Evolutionary conservation across 2,329 filamentous ascomycete species (phyloP).

Genomic region (Alternaria solani): DNA sequence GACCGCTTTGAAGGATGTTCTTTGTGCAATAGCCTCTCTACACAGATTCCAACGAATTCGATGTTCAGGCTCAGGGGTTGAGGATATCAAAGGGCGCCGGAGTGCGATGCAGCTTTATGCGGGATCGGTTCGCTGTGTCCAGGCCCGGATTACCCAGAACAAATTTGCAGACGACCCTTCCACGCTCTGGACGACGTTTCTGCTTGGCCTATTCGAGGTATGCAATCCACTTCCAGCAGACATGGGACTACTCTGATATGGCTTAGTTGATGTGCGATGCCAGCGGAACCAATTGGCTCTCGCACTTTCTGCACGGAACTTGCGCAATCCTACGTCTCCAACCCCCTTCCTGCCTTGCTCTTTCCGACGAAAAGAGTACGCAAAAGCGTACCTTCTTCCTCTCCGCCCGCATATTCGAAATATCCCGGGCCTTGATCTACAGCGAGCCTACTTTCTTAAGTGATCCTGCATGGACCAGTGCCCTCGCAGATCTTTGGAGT

Average conservation of each 20-base stretch:
- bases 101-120: conserved; percentile 27
- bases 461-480: conserved; percentile 26
- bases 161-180: conserved; percentile 25
- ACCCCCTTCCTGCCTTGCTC: conserved; percentile 19
- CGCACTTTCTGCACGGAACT: conserved; percentile 40
- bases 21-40: conserved; percentile 27
- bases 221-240: neutral
- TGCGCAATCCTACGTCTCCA: conserved; percentile 36
- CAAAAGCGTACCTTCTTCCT: conserved; percentile 36
- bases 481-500: conserved; percentile 28
- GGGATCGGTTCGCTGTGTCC: conserved; percentile 25
- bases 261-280: conserved; percentile 39
- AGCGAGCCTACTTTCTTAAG: conserved; percentile 34
- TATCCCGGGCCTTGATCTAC: conserved; percentile 37
- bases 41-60: conserved; percentile 14
- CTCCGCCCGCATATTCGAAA: conserved; percentile 38
- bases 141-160: conserved; percentile 19
- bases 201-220: conserved; percentile 40
- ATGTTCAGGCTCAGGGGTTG: conserved; percentile 5
- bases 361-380: neutral
- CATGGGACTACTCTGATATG: neutral
- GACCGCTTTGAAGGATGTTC: conserved; percentile 27
- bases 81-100: neutral
- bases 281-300: conserved; percentile 37
- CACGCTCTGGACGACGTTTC: conserved; percentile 36